Conservation (phyloP, 306 rosid genomes). For the Gleditsia sinensis region DNA sequence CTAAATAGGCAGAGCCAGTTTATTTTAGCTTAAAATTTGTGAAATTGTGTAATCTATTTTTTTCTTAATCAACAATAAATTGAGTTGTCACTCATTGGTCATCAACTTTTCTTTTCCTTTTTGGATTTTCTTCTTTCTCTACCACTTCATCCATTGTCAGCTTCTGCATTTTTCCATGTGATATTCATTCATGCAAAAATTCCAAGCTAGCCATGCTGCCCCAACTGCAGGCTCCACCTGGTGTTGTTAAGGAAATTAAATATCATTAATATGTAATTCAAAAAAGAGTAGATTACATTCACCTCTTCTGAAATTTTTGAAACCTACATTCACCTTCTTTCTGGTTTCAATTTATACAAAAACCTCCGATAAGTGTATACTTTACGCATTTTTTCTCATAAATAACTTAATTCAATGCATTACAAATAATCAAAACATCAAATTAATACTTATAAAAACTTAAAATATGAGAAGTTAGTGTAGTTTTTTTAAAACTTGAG, state of each 20-base stretch:
- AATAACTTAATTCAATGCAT: too few relatives aligned
- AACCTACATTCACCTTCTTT: too few relatives aligned
- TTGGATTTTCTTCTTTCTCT: not conserved
- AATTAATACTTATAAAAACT: too few relatives aligned
- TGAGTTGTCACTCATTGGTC: not conserved
- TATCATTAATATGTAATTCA: not conserved
- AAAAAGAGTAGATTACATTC: too few relatives aligned
- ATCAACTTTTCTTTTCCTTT: not conserved
- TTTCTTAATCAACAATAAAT: not conserved
- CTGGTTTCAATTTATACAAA: too few relatives aligned
- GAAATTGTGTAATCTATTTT: not conserved
- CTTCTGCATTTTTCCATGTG: conserved; percentile 42
- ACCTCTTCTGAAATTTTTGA: too few relatives aligned
- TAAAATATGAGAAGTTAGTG: too few relatives aligned
- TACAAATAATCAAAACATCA: too few relatives aligned
- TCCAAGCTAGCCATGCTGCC: conserved; percentile 93
- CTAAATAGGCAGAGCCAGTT: not conserved
- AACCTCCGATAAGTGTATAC: too few relatives aligned
- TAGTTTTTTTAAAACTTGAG: too few relatives aligned
- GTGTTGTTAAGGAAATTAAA: conserved; percentile 21
- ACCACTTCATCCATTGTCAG: conserved; percentile 33
- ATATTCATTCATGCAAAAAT: conserved; percentile 67
- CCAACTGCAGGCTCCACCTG: conserved; percentile 98
- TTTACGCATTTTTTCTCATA: too few relatives aligned
- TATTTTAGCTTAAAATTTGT: not conserved